phyloP scores from a whole-genome alignment of 352 stramenopile genomes.

The Globisporangium rhizosaccharum region DNA sequence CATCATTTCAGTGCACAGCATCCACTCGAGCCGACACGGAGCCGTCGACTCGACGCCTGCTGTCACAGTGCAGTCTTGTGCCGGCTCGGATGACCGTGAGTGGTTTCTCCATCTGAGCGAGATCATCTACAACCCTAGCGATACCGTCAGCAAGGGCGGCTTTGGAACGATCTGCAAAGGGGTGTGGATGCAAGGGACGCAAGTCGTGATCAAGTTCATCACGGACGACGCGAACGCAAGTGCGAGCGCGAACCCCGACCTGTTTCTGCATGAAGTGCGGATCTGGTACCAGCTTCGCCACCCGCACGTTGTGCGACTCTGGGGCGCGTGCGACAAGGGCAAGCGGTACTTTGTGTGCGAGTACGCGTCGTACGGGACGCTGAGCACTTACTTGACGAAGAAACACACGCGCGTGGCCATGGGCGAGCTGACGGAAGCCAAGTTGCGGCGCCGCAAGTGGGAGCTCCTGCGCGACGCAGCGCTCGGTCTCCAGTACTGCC shows the following conservation, averaged over 20 bases:
- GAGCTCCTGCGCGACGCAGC: no score
- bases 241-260: not conserved
- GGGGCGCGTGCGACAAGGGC: conserved; percentile 2
- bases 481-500: not conserved
- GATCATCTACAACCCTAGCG: no score
- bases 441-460: no score
- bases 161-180: no score
- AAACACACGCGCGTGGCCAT: no score
- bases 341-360: not conserved
- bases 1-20: not conserved
- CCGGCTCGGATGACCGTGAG: not conserved
- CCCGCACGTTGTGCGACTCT: conserved; percentile 4
- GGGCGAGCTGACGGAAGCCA: no score
- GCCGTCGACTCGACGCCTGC: not conserved
- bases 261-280: conserved; percentile 6
- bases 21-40: not conserved
- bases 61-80: not conserved
- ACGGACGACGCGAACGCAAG: not conserved
- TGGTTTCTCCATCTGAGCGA: not conserved
- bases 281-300: conserved; percentile 6
- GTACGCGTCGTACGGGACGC: no score
- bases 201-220: conserved; percentile 9
- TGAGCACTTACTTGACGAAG: no score
- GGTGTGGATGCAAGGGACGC: not conserved
- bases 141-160: no score